phyloP scores from a whole-genome alignment of 1,284 basidiomycete genomes.

The Ceratobasidium sp. region DNA sequence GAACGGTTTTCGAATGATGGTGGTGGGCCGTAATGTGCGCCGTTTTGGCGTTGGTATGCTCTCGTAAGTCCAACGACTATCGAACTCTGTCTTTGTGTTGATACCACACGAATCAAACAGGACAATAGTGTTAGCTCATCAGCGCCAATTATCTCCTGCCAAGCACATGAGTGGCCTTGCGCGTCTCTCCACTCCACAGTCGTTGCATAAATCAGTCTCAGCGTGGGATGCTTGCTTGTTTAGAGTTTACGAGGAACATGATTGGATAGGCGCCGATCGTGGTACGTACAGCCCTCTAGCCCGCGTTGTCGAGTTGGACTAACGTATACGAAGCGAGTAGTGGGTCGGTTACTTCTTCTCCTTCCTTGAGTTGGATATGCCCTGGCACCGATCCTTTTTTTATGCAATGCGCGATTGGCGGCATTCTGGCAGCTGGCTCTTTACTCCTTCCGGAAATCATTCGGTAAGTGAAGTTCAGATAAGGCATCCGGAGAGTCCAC shows the following conservation, averaged over 20 bases:
- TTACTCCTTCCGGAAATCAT: slow-evolving; percentile 95
- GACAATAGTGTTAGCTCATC: slow-evolving; percentile 97
- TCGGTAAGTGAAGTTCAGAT: too few species aligned
- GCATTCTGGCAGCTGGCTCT: slow-evolving; percentile 85
- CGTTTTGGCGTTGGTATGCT: slow-evolving; percentile 96
- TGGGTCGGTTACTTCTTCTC: slow-evolving; percentile 97
- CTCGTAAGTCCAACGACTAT: slow-evolving; percentile 69
- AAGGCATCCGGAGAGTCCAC: too few species aligned
- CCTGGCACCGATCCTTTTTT: slow-evolving; percentile 88
- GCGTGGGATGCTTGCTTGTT: slow-evolving; percentile 93
- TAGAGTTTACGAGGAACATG: slow-evolving; percentile 97
- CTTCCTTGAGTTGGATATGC: slow-evolving; percentile 83
- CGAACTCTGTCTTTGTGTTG: slow-evolving; percentile 24
- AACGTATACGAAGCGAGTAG: slow-evolving; percentile 61
- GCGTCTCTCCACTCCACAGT: slow-evolving; percentile 38
- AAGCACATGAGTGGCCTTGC: slow-evolving; percentile 78
- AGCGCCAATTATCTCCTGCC: slow-evolving; percentile 96
- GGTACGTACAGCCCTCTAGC: slow-evolving; percentile 65
- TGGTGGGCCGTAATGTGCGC: slow-evolving; percentile 87
- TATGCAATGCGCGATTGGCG: slow-evolving; percentile 91
- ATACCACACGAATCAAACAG: slow-evolving; percentile 60
- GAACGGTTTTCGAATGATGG: slow-evolving; percentile 86
- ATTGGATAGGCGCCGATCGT: slow-evolving; percentile 96
- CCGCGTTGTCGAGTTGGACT: slow-evolving; percentile 1
- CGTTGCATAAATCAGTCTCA: slow-evolving; percentile 56